Evolutionary conservation across 2,329 filamentous ascomycete genomes (phyloP), one percentile per base, ranked within the genome.

Genomic region (Aspergillus amoenus): DNA sequence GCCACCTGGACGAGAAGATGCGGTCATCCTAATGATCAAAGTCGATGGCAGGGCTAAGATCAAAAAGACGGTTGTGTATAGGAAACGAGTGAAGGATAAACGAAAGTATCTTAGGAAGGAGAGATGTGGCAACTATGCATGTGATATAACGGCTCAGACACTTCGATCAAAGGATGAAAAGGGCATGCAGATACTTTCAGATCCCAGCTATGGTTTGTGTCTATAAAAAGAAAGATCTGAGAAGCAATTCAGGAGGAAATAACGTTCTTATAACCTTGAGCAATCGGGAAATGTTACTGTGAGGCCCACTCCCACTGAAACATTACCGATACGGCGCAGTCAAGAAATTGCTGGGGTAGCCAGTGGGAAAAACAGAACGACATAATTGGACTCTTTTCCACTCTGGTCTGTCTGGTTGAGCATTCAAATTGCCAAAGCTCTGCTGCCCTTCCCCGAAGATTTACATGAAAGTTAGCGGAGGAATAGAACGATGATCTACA

Each of bases 1-100:
- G 43, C 70, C 69, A 7, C 65, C 58, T 21, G 69, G 64, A 12
- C 67, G 69, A 43, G 64, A 66, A 44, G 66, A 61, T 15, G 64
- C 57, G 44, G 66, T 52, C 68, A 70, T 70, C 22, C n/a, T 52
- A 56, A 22, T 41, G 2, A 15, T n/a, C n/a, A 22, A 44, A 37
- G n/a, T 27, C 9, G 34, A 30, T 27, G 15, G 12, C 42, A 18
- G 30, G 27, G 17, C 9, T 24, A 42, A 4, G 47, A 40, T 4
- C 32, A 39, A 22, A 37, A 21, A 15, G 48, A 13, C 18, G 17
- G 22, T 15, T 13, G 41, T 12, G 41, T 43, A 21, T 43, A 21
- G 21, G 41, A 13, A 43, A 22, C 9, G 13, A 9, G 21, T 5
- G 22, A 43, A 21, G 12, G 5, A 18, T 6, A n/a, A 37, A n/a